A percentile compares a stretch with the other conserved stretches of the same genome.
These are phyloP conservation scores for Chaetoscypha palmicola DNA, from an alignment of 2,329 filamentous ascomycete species.

Conservation along the genomic window DNA sequence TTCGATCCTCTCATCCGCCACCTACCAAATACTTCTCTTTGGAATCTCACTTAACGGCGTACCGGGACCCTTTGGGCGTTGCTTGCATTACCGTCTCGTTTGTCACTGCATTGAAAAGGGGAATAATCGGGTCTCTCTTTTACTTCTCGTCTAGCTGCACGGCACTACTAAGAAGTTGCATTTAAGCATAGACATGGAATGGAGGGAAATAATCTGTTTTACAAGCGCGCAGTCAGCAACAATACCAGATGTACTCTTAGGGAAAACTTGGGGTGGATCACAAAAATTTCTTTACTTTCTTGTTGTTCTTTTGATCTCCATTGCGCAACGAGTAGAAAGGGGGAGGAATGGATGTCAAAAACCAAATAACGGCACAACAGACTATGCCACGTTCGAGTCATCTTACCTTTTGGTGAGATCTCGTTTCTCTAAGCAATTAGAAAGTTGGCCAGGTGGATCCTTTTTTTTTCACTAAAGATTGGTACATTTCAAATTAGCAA, in stretches of 20 bases:
- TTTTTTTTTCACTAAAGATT: too few species aligned
- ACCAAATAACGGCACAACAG: neutral
- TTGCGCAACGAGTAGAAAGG: neutral
- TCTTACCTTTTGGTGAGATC: neutral
- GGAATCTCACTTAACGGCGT: neutral
- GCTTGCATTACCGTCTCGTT: conserved; percentile 17
- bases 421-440: neutral
- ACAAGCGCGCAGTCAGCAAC: conserved; percentile 3
- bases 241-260: conserved; percentile 15
- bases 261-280: neutral
- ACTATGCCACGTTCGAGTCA: neutral
- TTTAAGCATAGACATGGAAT: conserved; percentile 6
- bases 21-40: neutral
- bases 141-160: conserved; percentile 6
- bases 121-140: conserved; percentile 10
- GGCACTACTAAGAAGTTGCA: conserved; percentile 5
- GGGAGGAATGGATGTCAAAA: neutral
- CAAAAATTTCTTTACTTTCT: conserved; percentile 3
- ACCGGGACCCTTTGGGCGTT: conserved; percentile 12
- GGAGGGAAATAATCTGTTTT: conserved; percentile 6
- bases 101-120: conserved; percentile 18
- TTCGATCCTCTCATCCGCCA: conserved; percentile 1
- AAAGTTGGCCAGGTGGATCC: too few species aligned
- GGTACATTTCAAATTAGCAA: too few species aligned
- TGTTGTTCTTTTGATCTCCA: neutral